Conservation (phyloP, 257 asterid species). For the Coffea eugenioides region DNA sequence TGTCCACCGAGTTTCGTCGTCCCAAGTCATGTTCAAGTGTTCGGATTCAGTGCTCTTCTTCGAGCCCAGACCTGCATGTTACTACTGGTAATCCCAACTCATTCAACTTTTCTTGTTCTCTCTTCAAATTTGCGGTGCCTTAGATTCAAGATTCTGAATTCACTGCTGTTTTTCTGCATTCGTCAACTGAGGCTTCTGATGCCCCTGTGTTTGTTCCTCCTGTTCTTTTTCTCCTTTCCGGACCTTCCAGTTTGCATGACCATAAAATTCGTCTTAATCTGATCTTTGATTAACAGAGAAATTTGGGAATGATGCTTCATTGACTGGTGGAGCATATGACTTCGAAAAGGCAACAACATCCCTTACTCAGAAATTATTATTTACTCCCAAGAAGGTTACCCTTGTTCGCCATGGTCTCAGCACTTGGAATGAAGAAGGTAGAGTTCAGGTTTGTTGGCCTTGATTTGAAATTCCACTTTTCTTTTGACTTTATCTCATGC, state of each 20-base stretch:
- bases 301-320: constrained; percentile 32
- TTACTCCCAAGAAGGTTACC: constrained; percentile 73
- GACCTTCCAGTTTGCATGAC: neutral
- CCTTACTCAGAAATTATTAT: constrained; percentile 46
- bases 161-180: too few species aligned
- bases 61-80: constrained; percentile 41
- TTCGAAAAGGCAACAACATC: constrained; percentile 60
- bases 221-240: neutral
- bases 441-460: constrained; percentile 60
- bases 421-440: constrained; percentile 77
- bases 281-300: constrained; percentile 30
- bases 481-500: neutral
- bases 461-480: neutral
- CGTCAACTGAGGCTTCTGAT: too few species aligned
- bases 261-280: neutral
- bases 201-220: too few species aligned
- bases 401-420: constrained; percentile 72
- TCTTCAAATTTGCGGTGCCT: neutral
- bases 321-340: constrained; percentile 74
- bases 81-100: constrained; percentile 44
- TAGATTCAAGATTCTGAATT: neutral
- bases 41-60: constrained; percentile 46
- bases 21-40: constrained; percentile 18
- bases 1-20: constrained; percentile 23
- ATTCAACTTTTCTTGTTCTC: neutral